Base-by-base conservation (phyloP, 345 rosid species). In the Psidium guajava region DNA sequence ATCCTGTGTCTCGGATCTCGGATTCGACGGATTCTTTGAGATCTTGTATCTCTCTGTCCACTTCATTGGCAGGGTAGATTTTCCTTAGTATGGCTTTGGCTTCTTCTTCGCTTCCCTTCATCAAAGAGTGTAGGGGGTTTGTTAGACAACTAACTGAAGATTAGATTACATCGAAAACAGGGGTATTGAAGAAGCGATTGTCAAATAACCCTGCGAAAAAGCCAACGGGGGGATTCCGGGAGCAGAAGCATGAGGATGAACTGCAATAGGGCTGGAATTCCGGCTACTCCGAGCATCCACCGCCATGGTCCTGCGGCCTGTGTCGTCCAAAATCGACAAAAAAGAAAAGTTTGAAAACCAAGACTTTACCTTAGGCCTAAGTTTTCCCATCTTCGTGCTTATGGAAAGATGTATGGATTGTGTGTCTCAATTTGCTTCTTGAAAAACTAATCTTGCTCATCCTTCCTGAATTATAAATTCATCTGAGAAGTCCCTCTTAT, bases 201-300 rank as follows among this genome's bases (percentile, higher is more conserved):
- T 55, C 21, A 40, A 83, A 20, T 59, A 56, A 95, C 98, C 94
- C 94, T 94, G 84, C 98, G 95, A 86, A 86, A 96, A 57, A 96
- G 90, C 99, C 98, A 95, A 61, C 99, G 96, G 1, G 99, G 99
- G 2, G 99, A 95, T 86, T 96, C 98, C 0, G 98, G 99, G 75
- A 96, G 98, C 22, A 89, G 53, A 58, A 93, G 64, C 99, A 96
- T 94, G 49, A 96, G 84, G 42, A 89, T 3, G 88, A 96, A 94
- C 91, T 96, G 99, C 80, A 95, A 27, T 51, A 96, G 85, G 83
- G 99, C 98, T 28, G 98, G 98, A 86, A 95, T 1, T 14, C 94
- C 96, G 4, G 98, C 98, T 77, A 96, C 87, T 32, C 99, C 98
- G 16, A 95, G 98, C 99, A 96, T 96, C 99, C 99, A 96, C 53